These are phyloP conservation scores for Solanum aculeatissimum DNA, from an alignment of 305 asterid species.

Conservation along the genomic window DNA sequence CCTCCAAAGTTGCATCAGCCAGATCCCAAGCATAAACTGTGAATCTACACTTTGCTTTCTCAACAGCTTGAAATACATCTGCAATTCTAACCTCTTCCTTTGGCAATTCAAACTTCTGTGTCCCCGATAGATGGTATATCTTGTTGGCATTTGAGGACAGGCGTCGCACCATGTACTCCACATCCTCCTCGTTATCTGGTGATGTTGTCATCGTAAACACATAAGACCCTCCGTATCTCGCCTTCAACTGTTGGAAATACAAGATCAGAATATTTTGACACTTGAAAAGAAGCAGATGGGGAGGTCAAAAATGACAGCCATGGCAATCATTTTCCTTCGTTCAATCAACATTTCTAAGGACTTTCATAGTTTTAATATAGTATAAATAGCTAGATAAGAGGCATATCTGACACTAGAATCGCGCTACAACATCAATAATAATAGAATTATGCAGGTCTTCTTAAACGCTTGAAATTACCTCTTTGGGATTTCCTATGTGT, in stretches of 20 bases:
- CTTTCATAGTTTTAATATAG: not conserved
- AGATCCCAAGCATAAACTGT: conserved; percentile 82
- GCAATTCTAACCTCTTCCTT: conserved; percentile 48
- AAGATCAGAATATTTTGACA: not conserved
- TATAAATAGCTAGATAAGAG: not conserved
- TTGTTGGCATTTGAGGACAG: conserved; percentile 48
- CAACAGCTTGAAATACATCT: conserved; percentile 62
- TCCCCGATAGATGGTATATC: conserved; percentile 62
- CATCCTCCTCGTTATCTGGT: conserved; percentile 43
- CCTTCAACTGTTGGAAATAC: conserved; percentile 38
- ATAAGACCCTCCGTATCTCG: conserved; percentile 63
- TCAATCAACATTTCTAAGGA: not conserved
- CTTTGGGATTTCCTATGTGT: conserved; percentile 84
- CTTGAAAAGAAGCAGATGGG: not conserved
- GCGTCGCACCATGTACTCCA: conserved; percentile 30
- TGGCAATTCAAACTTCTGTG: conserved; percentile 72
- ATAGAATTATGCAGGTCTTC: not conserved
- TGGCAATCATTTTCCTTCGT: not conserved
- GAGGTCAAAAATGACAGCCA: not conserved
- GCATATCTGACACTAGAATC: not conserved
- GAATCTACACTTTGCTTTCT: conserved; percentile 64
- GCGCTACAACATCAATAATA: not conserved
- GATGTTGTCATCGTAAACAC: conserved; percentile 66
- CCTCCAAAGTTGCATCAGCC: conserved; percentile 81
- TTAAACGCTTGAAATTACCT: conserved; percentile 30